A percentile compares a stretch with the other conserved stretches of the same genome.
These are phyloP conservation scores for Verticillium longisporum DNA, from an alignment of 2,329 filamentous ascomycete species.

Conservation along the genomic window DNA sequence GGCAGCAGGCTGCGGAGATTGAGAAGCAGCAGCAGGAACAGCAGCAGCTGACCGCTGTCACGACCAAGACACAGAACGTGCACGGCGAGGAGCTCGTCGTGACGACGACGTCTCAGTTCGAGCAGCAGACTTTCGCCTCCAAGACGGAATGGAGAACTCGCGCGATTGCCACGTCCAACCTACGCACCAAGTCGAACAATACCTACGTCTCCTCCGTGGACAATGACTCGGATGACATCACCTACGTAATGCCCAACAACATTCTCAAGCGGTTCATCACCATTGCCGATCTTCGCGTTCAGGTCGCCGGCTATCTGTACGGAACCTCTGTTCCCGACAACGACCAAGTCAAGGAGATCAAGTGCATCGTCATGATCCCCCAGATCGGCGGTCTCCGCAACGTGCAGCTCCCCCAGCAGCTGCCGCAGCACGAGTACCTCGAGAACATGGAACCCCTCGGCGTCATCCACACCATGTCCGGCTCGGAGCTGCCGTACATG, in stretches of 20 bases:
- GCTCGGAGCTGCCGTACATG: constrained; percentile 96
- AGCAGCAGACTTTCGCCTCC: constrained; percentile 94
- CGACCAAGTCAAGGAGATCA: constrained; percentile 92
- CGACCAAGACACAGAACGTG: constrained; percentile 96
- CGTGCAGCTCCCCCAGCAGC: constrained; percentile 80
- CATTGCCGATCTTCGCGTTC: constrained; percentile 90
- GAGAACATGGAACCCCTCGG: constrained; percentile 82
- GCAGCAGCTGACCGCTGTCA: constrained; percentile 91
- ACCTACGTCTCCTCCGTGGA: constrained; percentile 98
- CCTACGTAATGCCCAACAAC: constrained; percentile 99
- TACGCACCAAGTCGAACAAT: constrained; percentile 91
- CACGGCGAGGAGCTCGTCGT: constrained; percentile 97
- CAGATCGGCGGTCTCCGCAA: constrained; percentile 92
- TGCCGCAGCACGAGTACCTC: constrained; percentile 89
- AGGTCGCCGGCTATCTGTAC: constrained; percentile 94
- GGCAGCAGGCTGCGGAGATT: constrained; percentile 96
- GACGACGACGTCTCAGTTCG: constrained; percentile 95
- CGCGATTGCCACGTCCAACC: constrained; percentile 92
- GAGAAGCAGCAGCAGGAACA: constrained; percentile 99
- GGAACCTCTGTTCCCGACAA: constrained; percentile 90
- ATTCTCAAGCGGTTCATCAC: constrained; percentile 97
- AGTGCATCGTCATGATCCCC: constrained; percentile 94
- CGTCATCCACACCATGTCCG: constrained; percentile 90
- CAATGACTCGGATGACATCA: constrained; percentile 82
- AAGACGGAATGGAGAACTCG: constrained; percentile 98